Base-by-base conservation (phyloP, 1,284 basidiomycete species). In the Moesziomyces aphidis region DNA sequence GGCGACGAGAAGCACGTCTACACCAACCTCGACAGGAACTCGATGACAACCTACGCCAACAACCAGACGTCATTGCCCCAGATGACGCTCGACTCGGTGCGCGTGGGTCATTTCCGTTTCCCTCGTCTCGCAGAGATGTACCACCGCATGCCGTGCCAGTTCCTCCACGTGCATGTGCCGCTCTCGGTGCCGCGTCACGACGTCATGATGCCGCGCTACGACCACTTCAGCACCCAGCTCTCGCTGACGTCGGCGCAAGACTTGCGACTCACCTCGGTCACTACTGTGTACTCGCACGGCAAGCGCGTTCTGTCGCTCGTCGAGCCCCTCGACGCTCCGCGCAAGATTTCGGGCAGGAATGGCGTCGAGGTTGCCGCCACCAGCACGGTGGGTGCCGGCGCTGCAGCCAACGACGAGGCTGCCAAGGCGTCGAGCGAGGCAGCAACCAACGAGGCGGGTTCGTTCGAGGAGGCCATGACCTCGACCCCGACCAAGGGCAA, bases 141-240 rank as follows among this genome's bases (percentile, higher is more conserved):
- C 65, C 74, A 83, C 28, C 76, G 69, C 50, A 77, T 85, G 50
- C 81, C 82, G 7, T 86, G 85, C 61, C 86, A 85, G 56, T 86
- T 86, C 78, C 77, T 86, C 15, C 85, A 86, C 69, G 75, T 85
- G 54, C 79, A 84, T 24, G 81, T 86, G 24, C 80, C 83, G 23
- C 73, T 86, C 36, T 76, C 80, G 24, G 61, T 86, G n/a, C 85
- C 85, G 22, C 78, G 80, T 26, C 66, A 73, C 61, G 76, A 82
- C 28, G 73, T 75, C 44, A 57, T 76, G 59, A 71, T 79, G 55
- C 76, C 79, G 2, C 58, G 64, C 28, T 83, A 73, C 64, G 81
- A 79, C 50, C 64, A 77, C 24, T 76, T 86, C 52, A 77, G 77
- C 59, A 76, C 84, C 1, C 79, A 82, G 52, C 61, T 86, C 13